Evolutionary conservation across 2,329 filamentous ascomycete genomes (phyloP), one percentile per base, ranked within the genome.

Genomic region (Penicillium sp.): DNA sequence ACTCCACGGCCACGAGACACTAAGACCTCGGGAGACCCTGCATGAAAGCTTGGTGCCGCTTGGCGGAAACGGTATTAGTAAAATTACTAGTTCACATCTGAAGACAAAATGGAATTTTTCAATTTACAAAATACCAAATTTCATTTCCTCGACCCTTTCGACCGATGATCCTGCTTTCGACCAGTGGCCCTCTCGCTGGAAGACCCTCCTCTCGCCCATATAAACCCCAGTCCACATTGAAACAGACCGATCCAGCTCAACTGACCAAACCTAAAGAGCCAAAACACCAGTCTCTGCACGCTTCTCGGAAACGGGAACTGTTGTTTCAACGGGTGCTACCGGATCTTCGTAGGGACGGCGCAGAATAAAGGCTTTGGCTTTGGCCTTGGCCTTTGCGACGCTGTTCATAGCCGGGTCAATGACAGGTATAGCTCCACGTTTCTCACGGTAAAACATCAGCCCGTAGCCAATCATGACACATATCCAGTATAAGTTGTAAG

Each of bases 401-500:
- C 41, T 49, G 10, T 45, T 33, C 44, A 57, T 47, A 3, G 46
- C 49, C 6, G 57, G 57, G 32, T 60, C 56, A 28, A 60, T 45
- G 45, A 53, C 35, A 3, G 57, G 57, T 9, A 60, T 29, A 31
- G 47, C 29, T 17, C 57, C 57, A 2, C 51, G 52, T 21, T 55
- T 52, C 45, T 60, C 57, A 10, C 55, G 55, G 35, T 52, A 53
- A 21, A 53, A 49, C 57, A 60, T 60, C 45, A 55, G 33, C 2
- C 29, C 45, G 13, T 57, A 60, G 12, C 45, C 54, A 12, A 59
- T 32, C 44, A 60, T 60, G 24, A 60, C 55, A 26, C 43, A 44
- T 17, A 60, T 43, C 88, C 88, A 95, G 73, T 94, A 95, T 13
- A 91, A 48, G 64, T 93, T 93, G 73, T 95, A 95, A 1, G 85